These are phyloP conservation scores for Termitomyces sp. DNA, from an alignment of 768 basidiomycete genomes.

Conservation along the genomic window DNA sequence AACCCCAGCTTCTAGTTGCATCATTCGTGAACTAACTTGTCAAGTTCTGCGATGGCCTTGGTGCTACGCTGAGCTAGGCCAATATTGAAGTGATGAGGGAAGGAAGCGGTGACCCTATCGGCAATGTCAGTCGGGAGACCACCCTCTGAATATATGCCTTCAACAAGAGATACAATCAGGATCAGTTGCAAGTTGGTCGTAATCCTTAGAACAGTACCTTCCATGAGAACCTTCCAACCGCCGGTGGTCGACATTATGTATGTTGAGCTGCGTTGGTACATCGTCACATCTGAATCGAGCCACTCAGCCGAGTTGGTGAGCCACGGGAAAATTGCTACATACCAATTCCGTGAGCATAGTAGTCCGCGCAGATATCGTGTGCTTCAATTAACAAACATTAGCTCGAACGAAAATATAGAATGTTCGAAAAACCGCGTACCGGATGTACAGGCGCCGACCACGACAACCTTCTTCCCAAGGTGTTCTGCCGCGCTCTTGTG, in stretches of 20 bases:
- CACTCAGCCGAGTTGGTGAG: too few relatives aligned
- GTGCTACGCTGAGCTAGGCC: slow-evolving; percentile 25
- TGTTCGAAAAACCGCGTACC: slow-evolving; percentile 16
- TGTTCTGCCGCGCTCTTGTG: slow-evolving; percentile 54
- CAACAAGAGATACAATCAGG: background rate
- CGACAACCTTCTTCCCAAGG: slow-evolving; percentile 63
- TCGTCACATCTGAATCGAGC: slow-evolving; percentile 39
- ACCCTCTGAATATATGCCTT: slow-evolving; percentile 39
- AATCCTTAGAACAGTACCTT: slow-evolving; percentile 11
- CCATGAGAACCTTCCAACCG: slow-evolving; percentile 17
- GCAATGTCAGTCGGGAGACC: slow-evolving; percentile 43
- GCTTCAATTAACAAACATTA: slow-evolving; percentile 17
- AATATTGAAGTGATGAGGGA: slow-evolving; percentile 31
- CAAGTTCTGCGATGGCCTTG: slow-evolving; percentile 43
- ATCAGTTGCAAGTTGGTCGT: background rate
- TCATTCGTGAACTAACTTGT: slow-evolving; percentile 34
- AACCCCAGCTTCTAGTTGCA: background rate
- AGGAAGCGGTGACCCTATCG: slow-evolving; percentile 43
- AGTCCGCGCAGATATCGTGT: slow-evolving; percentile 41
- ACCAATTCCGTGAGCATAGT: slow-evolving; percentile 38
- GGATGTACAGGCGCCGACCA: slow-evolving; percentile 64
- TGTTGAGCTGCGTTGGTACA: slow-evolving; percentile 49
- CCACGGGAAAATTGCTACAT: background rate
- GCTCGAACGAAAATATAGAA: slow-evolving; percentile 3
- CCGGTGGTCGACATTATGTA: slow-evolving; percentile 16